A percentile compares a stretch with the other conserved stretches of the same genome.
Conservation (phyloP, 148 eudicot genomes). For the Rhododendron ovatum region DNA sequence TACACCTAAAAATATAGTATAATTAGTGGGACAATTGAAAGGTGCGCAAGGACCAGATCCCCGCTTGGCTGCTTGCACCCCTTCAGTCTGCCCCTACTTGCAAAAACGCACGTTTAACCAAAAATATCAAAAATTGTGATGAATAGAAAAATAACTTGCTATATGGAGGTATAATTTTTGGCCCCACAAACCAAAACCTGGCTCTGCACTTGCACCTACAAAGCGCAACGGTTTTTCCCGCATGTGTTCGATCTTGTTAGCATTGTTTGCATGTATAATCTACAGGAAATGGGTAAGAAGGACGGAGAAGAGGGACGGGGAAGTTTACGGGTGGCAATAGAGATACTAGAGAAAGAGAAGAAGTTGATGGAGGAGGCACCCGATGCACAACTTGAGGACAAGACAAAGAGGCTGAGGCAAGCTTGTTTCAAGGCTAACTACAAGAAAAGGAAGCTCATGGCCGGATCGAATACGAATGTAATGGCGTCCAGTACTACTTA, state of each 20-base stretch:
- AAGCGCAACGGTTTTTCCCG: not conserved
- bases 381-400: conserved; percentile 59
- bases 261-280: not conserved
- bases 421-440: conserved; percentile 93
- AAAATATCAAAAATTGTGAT: no score
- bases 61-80: no score
- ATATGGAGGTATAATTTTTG: no score
- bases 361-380: conserved; percentile 74
- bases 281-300: conserved; percentile 53
- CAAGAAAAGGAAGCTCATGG: conserved; percentile 71
- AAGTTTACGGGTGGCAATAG: conserved; percentile 50
- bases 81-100: no score
- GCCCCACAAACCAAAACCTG: no score
- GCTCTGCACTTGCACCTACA: no score
- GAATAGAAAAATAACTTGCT: no score
- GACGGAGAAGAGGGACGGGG: conserved; percentile 38
- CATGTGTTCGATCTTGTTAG: not conserved
- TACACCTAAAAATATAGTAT: no score
- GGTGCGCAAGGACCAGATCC: no score
- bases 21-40: no score
- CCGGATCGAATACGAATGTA: conserved; percentile 8
- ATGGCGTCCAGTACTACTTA: not conserved
- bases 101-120: no score
- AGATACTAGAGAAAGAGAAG: conserved; percentile 64
- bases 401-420: conserved; percentile 87